Base-by-base conservation (phyloP, 164 flowering plant species). In the Nymphaea colorata region DNA sequence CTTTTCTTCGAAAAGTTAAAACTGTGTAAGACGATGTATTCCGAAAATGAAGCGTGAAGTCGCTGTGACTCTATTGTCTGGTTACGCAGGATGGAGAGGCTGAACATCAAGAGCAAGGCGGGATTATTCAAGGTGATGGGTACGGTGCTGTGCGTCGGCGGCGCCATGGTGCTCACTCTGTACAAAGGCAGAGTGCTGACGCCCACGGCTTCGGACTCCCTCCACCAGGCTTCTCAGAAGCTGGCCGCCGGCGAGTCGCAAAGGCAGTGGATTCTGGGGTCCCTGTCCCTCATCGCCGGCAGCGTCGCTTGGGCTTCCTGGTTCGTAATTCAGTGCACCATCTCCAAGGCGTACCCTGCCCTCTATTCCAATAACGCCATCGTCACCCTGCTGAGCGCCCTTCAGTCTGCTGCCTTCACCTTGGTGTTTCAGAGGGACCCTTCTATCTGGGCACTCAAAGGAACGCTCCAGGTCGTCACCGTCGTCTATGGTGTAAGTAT, bases 91-190 rank as follows among this genome's bases (percentile, higher is more conserved):
- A 71, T 84, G 70, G 98, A 93, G 81, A 82, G 65, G 0, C 71
- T 89, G 65, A 79, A 84, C 77, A 43, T 87, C 63, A 87, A 75
- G 72, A 66, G 74, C 73, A 78, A 69, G 16, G 72, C 85, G 25
- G 98, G 98, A 59, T 79, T 66, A 71, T 94, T 88, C 15, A 93
- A 89, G 72, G 79, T 84, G 43, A 6, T 84, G 2, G 98, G 98
- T 1, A 75, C 92, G 6, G 3, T 84, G 11, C 75, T 85, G 15
- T 80, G 96, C 67, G 74, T 83, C 3, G 78, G 79, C 2, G 97
- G 98, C 57, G 92, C 88, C n/a, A 66, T 87, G 78, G 0, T 91
- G 42, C 72, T 93, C 69, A 79, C 82, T 1, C 79, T 89, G 53
- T 91, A 91, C 80, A 81, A 71, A 72, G 98, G 98, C 68, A 67